These are phyloP conservation scores for Rutstroemia sp. DNA, from an alignment of 2,329 filamentous ascomycete species.

Conservation along the genomic window DNA sequence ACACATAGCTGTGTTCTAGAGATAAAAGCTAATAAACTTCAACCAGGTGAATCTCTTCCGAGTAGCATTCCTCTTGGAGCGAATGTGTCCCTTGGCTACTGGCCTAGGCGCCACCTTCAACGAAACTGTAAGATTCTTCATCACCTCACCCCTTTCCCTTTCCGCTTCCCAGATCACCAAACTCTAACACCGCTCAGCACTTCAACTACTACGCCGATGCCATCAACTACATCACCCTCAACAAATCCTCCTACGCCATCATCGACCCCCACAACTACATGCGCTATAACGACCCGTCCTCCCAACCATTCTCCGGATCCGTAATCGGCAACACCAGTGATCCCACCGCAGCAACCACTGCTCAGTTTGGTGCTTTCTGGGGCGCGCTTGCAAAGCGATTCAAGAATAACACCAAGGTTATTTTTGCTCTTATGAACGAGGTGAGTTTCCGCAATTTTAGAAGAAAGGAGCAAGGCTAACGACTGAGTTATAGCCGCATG, in stretches of 20 bases:
- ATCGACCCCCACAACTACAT: constrained; percentile 48
- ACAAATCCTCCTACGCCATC: constrained; percentile 39
- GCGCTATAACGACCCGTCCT: constrained; percentile 44
- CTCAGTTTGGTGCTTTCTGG: constrained; percentile 42
- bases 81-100: constrained; percentile 39
- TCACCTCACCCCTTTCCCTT: no score
- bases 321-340: constrained; percentile 42
- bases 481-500: constrained; percentile 33
- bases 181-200: constrained; percentile 25
- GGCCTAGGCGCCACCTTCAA: constrained; percentile 43
- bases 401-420: constrained; percentile 38
- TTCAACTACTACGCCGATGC: constrained; percentile 38
- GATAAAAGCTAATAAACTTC: neutral
- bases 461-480: neutral
- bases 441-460: constrained; percentile 5
- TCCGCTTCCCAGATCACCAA: no score
- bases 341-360: constrained; percentile 37
- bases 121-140: constrained; percentile 33
- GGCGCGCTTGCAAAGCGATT: constrained; percentile 40
- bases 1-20: neutral
- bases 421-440: constrained; percentile 42
- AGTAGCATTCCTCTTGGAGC: constrained; percentile 43
- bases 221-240: constrained; percentile 42
- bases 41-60: constrained; percentile 38
- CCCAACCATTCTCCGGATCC: constrained; percentile 40